Conservation (phyloP, 139 green algal genomes). For the Chlorella sp. region DNA sequence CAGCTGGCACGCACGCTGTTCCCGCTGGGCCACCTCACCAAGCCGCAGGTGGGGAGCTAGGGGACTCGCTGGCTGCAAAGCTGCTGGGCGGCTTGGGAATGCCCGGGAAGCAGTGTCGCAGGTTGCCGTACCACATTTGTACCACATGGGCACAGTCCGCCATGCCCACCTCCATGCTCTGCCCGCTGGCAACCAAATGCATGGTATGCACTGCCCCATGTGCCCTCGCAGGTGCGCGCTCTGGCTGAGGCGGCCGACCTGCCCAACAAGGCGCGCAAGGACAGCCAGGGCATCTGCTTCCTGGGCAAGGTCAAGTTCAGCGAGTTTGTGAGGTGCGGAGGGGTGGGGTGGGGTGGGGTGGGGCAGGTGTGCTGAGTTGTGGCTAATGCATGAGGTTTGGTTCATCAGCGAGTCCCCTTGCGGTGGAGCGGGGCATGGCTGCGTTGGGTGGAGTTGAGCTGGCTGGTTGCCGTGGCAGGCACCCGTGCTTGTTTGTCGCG, state of each 20-base stretch:
- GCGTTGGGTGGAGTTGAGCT: neutral
- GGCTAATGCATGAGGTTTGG: too few relatives aligned
- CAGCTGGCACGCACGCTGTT: conserved; percentile 92
- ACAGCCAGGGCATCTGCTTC: conserved; percentile 99
- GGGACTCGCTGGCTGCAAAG: too few relatives aligned
- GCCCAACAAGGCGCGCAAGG: conserved; percentile 86
- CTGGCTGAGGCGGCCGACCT: conserved; percentile 81
- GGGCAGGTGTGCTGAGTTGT: too few relatives aligned
- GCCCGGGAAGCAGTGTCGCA: too few relatives aligned
- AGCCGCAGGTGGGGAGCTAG: conserved; percentile 69
- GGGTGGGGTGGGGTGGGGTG: too few relatives aligned
- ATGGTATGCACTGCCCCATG: conserved; percentile 5
- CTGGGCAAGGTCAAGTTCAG: conserved; percentile 95
- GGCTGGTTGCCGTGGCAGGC: too few relatives aligned
- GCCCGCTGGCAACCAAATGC: too few relatives aligned
- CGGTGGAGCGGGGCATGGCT: neutral
- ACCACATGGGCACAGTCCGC: too few relatives aligned
- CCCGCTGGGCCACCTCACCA: conserved; percentile 89
- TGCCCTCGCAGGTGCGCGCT: conserved; percentile 56
- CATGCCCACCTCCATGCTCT: too few relatives aligned
- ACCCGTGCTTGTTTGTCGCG: too few relatives aligned
- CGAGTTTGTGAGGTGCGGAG: conserved; percentile 81
- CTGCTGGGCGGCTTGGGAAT: neutral
- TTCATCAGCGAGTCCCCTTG: too few relatives aligned
- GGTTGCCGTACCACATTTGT: too few relatives aligned